These are phyloP conservation scores for Wickerhamomyces xylosicus DNA, from an alignment of 805 yeast genomes.

Conservation along the genomic window DNA sequence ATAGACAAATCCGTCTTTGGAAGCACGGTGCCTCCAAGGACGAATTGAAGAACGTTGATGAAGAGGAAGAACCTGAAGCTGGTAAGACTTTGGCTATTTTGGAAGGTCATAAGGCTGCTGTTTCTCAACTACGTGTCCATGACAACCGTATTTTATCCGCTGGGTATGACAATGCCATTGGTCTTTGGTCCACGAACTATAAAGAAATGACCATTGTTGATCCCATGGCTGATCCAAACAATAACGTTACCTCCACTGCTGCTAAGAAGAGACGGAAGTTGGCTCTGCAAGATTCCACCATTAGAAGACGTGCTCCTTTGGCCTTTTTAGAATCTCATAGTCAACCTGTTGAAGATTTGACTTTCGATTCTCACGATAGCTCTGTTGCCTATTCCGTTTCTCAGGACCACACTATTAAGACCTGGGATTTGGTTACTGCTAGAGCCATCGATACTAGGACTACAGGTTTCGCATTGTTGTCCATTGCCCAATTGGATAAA, in stretches of 20 bases:
- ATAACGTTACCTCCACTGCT: conserved; percentile 54
- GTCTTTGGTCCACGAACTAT: conserved; percentile 81
- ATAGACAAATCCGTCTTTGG: conserved; percentile 85
- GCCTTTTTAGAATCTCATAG: conserved; percentile 71
- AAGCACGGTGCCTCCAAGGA: conserved; percentile 39
- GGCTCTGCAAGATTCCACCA: conserved; percentile 65
- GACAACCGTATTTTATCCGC: conserved; percentile 70
- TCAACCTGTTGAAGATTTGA: conserved; percentile 80
- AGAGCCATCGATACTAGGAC: conserved; percentile 80
- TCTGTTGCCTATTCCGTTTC: conserved; percentile 90
- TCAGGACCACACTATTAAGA: conserved; percentile 89
- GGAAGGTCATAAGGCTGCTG: conserved; percentile 85
- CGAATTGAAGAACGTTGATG: conserved; percentile 11
- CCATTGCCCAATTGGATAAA: conserved; percentile 58
- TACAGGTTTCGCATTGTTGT: conserved; percentile 76
- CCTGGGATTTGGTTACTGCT: conserved; percentile 91
- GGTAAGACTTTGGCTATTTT: conserved; percentile 77
- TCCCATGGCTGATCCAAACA: conserved; percentile 33
- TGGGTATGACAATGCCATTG: conserved; percentile 69
- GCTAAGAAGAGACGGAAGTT: conserved; percentile 83
- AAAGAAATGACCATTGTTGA: conserved; percentile 71
- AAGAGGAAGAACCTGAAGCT: conserved; percentile 39
- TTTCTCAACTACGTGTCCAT: conserved; percentile 52
- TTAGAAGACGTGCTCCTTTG: conserved; percentile 75
- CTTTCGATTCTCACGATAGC: conserved; percentile 60